Percentiles rank a stretch among this genome's conserved stretches.
Evolutionary conservation across 345 rosid genomes (phyloP).

Genomic region (Eucalyptus sideroxylon): DNA sequence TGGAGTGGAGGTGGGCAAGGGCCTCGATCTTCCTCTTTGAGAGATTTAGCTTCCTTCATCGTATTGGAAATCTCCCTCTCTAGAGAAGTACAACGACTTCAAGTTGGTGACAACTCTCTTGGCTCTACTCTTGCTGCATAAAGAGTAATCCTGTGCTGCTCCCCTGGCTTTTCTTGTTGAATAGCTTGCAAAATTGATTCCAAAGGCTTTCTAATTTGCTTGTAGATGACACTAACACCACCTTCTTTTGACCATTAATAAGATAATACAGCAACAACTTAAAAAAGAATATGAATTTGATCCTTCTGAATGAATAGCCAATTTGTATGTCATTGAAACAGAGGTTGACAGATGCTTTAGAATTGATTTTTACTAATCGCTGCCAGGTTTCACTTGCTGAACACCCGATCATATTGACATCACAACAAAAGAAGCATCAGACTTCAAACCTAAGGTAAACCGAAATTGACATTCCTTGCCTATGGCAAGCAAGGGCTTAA

Average conservation of each 20-base stretch:
- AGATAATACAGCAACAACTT: not conserved
- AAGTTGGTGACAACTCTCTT: not conserved
- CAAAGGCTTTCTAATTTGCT: not conserved
- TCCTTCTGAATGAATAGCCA: not conserved
- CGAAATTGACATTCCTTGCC: not conserved
- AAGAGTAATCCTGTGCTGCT: not conserved
- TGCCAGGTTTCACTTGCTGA: not conserved
- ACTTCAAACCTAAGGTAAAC: not conserved
- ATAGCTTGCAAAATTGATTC: not conserved
- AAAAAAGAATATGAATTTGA: not conserved
- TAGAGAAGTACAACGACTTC: too few species aligned
- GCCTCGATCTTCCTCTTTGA: too few species aligned
- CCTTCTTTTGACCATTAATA: not conserved
- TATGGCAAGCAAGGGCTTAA: not conserved
- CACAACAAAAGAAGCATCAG: not conserved
- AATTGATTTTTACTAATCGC: not conserved
- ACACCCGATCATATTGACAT: not conserved
- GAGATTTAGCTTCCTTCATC: too few species aligned
- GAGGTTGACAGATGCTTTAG: not conserved
- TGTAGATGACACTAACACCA: not conserved
- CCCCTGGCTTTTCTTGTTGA: not conserved
- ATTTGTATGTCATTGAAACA: not conserved
- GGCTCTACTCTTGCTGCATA: not conserved
- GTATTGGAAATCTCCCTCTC: too few species aligned
- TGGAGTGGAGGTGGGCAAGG: constrained; percentile 42